Percentiles rank a stretch among this genome's conserved stretches.
Evolutionary conservation across 257 asterid genomes (phyloP).

Genomic region (Plantago major): DNA sequence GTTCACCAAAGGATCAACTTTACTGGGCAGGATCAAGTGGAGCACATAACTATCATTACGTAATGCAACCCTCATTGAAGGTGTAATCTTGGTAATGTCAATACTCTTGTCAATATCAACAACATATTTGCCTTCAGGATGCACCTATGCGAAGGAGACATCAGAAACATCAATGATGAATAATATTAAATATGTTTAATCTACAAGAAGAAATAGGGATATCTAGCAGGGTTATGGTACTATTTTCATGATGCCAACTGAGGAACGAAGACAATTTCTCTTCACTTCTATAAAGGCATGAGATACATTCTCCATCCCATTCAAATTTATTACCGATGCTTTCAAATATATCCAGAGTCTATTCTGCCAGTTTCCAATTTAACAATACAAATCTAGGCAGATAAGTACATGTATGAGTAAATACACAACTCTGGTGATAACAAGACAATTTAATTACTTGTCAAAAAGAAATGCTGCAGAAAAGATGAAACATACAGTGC

Average conservation of each 20-base stretch:
- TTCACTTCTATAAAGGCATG: no score
- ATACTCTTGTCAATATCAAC: conserved; percentile 90
- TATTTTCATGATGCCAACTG: not conserved
- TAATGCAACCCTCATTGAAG: conserved; percentile 92
- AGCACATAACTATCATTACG: conserved; percentile 95
- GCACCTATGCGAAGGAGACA: conserved; percentile 30
- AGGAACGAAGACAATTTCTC: not conserved
- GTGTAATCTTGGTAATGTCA: conserved; percentile 86
- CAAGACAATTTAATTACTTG: no score
- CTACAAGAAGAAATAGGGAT: not conserved
- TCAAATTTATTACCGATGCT: conserved; percentile 2
- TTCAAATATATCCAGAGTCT: not conserved
- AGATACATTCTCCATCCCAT: no score
- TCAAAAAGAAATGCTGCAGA: no score
- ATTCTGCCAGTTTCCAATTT: no score
- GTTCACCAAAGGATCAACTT: conserved; percentile 91
- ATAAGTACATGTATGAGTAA: no score
- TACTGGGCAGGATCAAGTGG: conserved; percentile 86
- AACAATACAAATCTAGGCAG: no score
- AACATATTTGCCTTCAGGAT: conserved; percentile 64
- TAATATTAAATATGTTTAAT: no score
- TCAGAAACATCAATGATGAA: conserved; percentile 1
- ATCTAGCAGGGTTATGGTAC: not conserved
- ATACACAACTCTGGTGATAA: no score
- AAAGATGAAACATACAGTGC: no score